Conservation (phyloP, 108 stramenopile genomes). For the Cyclostephanos tholiformis region DNA sequence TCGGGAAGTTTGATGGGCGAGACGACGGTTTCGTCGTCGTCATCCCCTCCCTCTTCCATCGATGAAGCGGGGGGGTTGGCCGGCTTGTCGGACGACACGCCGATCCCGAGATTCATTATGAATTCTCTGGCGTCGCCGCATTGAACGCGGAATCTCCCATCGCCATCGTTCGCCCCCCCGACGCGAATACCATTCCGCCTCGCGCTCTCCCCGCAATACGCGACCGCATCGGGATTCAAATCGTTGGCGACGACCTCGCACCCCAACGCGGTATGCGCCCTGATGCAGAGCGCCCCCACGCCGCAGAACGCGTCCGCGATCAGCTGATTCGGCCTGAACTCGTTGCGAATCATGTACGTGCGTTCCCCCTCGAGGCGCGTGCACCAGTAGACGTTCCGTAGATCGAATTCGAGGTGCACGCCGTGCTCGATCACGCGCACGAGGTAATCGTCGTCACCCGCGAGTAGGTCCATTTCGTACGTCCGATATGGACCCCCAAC, state of each 20-base stretch:
- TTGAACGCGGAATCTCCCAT: constrained; percentile 40
- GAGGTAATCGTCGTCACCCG: constrained; percentile 74
- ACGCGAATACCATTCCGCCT: constrained; percentile 47
- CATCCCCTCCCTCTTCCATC: background rate
- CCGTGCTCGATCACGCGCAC: constrained; percentile 84
- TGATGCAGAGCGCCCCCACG: constrained; percentile 93
- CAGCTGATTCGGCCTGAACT: constrained; percentile 53
- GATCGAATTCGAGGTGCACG: constrained; percentile 80
- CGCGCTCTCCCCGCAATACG: constrained; percentile 57
- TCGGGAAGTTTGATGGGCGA: constrained; percentile 51
- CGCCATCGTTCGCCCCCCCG: constrained; percentile 6
- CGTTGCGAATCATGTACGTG: constrained; percentile 63
- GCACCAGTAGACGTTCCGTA: constrained; percentile 96
- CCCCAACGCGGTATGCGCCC: constrained; percentile 58
- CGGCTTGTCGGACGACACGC: background rate
- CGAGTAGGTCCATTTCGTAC: constrained; percentile 91
- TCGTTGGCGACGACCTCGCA: constrained; percentile 87
- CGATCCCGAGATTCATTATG: constrained; percentile 69
- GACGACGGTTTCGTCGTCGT: background rate
- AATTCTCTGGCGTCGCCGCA: constrained; percentile 85
- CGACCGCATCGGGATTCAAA: constrained; percentile 79
- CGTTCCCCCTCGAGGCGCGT: constrained; percentile 89
- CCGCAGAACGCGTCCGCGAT: constrained; percentile 96
- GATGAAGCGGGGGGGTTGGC: constrained; percentile 8
- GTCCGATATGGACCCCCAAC: constrained; percentile 93